phyloP scores from a whole-genome alignment of 495 filamentous ascomycete species.

The Hypoxylon intermedium region DNA sequence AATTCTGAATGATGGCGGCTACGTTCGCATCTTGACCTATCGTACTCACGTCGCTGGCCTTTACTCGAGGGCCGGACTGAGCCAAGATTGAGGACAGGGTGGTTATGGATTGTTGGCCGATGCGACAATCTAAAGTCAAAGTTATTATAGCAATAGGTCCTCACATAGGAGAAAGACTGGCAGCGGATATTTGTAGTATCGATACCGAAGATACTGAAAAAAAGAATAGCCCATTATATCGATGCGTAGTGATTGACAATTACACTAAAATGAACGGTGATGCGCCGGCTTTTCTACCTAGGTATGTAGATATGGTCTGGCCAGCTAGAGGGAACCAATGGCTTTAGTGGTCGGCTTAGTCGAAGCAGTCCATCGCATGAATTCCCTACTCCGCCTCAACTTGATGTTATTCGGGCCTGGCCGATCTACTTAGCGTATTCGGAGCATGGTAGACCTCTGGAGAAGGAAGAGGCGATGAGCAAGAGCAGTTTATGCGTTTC shows the following conservation, averaged over 20 bases:
- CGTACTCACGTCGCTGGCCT: background rate
- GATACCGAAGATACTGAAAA: slow-evolving; percentile 22
- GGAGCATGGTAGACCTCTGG: background rate
- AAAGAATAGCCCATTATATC: slow-evolving; percentile 30
- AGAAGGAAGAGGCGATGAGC: slow-evolving; percentile 14
- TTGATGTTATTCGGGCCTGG: background rate
- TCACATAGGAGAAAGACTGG: slow-evolving; percentile 23
- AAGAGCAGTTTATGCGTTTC: background rate
- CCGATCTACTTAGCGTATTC: background rate
- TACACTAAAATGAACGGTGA: background rate
- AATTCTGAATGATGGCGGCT: slow-evolving; percentile 17
- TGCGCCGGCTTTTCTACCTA: background rate
- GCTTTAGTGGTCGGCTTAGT: background rate
- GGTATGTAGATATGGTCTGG: background rate
- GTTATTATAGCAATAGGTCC: slow-evolving; percentile 15
- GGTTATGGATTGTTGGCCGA: slow-evolving; percentile 18
- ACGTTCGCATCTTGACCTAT: slow-evolving; percentile 10
- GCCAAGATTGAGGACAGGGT: slow-evolving; percentile 11
- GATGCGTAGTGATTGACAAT: background rate
- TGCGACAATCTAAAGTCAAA: slow-evolving; percentile 13
- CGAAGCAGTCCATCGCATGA: slow-evolving; percentile 3
- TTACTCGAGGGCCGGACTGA: slow-evolving; percentile 1
- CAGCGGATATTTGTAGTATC: slow-evolving; percentile 29
- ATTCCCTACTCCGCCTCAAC: slow-evolving; percentile 1
- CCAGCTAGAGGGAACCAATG: background rate